phyloP scores from a whole-genome alignment of 2,329 filamentous ascomycete species.

The Fusarium cicatricum region DNA sequence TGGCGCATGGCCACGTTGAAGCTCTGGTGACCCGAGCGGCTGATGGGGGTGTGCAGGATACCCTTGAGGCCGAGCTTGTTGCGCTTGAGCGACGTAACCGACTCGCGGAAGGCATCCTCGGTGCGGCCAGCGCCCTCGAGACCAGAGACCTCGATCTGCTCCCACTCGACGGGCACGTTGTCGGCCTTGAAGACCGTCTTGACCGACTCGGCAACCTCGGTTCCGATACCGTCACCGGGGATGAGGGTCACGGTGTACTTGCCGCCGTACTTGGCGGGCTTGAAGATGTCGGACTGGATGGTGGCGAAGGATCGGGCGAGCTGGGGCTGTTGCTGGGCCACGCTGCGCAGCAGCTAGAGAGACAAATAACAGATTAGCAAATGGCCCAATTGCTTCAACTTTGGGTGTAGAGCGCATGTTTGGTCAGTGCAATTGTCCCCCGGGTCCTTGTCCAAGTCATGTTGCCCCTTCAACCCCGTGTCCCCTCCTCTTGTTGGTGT shows the following conservation, averaged over 20 bases:
- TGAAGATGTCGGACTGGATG: slow-evolving; percentile 95
- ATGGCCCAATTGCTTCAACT: slow-evolving; percentile 9
- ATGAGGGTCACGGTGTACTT: slow-evolving; percentile 99
- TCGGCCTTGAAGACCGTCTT: slow-evolving; percentile 99
- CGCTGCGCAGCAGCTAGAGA: slow-evolving; percentile 61
- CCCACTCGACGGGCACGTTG: slow-evolving; percentile 98
- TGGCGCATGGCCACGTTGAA: slow-evolving; percentile 99
- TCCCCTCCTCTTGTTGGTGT: slow-evolving; percentile 6
- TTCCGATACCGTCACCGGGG: slow-evolving; percentile 97
- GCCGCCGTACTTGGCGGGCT: slow-evolving; percentile 97
- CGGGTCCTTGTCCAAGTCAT: background rate
- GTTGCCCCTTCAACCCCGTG: background rate
- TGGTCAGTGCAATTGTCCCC: slow-evolving; percentile 6
- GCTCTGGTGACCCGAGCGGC: slow-evolving; percentile 95
- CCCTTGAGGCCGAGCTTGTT: slow-evolving; percentile 99
- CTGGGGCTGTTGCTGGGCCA: slow-evolving; percentile 57
- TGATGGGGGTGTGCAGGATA: slow-evolving; percentile 97
- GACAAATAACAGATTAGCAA: slow-evolving; percentile 41
- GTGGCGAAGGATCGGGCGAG: slow-evolving; percentile 74
- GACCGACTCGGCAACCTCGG: slow-evolving; percentile 96
- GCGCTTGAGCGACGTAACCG: slow-evolving; percentile 92
- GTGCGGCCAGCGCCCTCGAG: slow-evolving; percentile 83
- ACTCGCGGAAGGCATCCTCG: slow-evolving; percentile 95
- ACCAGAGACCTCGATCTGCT: slow-evolving; percentile 95
- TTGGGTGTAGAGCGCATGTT: background rate